Percentiles rank a stretch among this genome's conserved stretches.
phyloP scores from a whole-genome alignment of 352 stramenopile species.

The Phytophthora pini region DNA sequence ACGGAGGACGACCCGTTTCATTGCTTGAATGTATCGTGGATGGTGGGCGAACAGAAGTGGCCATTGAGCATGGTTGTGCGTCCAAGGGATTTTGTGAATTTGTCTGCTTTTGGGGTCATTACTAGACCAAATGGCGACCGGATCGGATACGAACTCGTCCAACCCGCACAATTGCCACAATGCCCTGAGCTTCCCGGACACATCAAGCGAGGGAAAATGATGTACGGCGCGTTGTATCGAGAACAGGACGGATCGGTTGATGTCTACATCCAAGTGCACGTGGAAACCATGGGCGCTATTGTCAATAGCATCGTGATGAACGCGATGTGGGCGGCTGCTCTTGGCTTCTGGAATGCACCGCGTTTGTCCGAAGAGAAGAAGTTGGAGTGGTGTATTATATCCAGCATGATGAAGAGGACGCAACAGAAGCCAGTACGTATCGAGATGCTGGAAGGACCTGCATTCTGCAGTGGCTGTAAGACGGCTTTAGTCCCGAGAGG shows the following conservation, averaged over 20 bases:
- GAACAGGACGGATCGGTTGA: slow-evolving; percentile 25
- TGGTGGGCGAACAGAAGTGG: slow-evolving; percentile 46
- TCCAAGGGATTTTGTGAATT: slow-evolving; percentile 60
- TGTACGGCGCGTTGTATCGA: slow-evolving; percentile 30
- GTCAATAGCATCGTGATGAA: slow-evolving; percentile 21
- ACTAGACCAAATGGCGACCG: slow-evolving; percentile 26
- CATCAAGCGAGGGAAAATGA: slow-evolving; percentile 26
- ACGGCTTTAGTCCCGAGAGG: slow-evolving; percentile 3
- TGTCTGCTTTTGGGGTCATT: slow-evolving; percentile 49
- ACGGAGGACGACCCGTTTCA: slow-evolving; percentile 55
- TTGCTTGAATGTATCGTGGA: slow-evolving; percentile 54
- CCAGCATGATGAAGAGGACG: slow-evolving; percentile 9
- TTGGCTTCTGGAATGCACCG: slow-evolving; percentile 25
- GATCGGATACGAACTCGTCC: slow-evolving; percentile 58
- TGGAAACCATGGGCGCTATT: slow-evolving; percentile 21
- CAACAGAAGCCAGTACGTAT: background rate
- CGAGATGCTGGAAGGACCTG: background rate
- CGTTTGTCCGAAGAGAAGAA: slow-evolving; percentile 27
- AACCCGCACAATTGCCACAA: slow-evolving; percentile 46
- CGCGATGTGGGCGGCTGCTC: slow-evolving; percentile 15
- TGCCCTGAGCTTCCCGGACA: slow-evolving; percentile 12
- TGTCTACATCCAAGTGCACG: slow-evolving; percentile 28
- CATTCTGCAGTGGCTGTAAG: slow-evolving; percentile 10
- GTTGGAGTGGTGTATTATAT: slow-evolving; percentile 34
- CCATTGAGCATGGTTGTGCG: slow-evolving; percentile 39